phyloP scores from a whole-genome alignment of 495 filamentous ascomycete genomes.

The Aspergillus haitiensis region DNA sequence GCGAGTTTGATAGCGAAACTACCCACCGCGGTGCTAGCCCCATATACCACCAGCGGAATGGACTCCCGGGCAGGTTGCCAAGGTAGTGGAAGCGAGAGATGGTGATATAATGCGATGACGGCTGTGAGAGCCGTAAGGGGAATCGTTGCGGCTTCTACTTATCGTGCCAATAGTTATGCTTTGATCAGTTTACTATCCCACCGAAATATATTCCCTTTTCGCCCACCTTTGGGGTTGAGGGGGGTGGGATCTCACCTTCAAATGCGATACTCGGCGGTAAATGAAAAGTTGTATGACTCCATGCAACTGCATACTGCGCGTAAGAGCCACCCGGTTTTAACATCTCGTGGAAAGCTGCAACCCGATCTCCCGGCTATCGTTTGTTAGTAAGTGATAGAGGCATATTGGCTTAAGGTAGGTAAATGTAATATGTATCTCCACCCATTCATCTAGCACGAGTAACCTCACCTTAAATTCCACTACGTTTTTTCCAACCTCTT shows the following conservation, averaged over 20 bases:
- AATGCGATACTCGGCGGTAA: constrained; percentile 62
- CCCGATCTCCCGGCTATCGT: constrained; percentile 58
- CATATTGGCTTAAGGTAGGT: neutral
- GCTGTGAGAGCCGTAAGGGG: constrained; percentile 73
- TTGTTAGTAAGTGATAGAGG: no score
- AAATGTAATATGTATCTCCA: neutral
- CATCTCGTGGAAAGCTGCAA: constrained; percentile 71
- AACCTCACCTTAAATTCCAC: neutral
- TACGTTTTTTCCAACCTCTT: neutral
- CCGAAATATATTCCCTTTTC: no score
- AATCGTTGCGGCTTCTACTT: constrained; percentile 61
- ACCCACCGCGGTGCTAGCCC: constrained; percentile 64
- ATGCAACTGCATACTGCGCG: constrained; percentile 69
- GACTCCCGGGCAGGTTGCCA: constrained; percentile 49
- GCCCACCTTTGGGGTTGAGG: neutral
- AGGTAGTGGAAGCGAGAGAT: constrained; percentile 59
- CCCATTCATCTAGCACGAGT: neutral
- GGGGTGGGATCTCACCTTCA: constrained; percentile 41
- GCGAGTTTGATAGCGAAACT: constrained; percentile 68
- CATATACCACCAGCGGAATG: constrained; percentile 62
- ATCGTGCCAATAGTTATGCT: no score
- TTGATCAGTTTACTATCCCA: no score
- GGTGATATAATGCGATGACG: constrained; percentile 58
- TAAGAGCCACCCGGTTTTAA: constrained; percentile 55
- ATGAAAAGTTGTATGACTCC: constrained; percentile 66